These are phyloP conservation scores for Penicillium manginii DNA, from an alignment of 495 filamentous ascomycete species.

Conservation along the genomic window DNA sequence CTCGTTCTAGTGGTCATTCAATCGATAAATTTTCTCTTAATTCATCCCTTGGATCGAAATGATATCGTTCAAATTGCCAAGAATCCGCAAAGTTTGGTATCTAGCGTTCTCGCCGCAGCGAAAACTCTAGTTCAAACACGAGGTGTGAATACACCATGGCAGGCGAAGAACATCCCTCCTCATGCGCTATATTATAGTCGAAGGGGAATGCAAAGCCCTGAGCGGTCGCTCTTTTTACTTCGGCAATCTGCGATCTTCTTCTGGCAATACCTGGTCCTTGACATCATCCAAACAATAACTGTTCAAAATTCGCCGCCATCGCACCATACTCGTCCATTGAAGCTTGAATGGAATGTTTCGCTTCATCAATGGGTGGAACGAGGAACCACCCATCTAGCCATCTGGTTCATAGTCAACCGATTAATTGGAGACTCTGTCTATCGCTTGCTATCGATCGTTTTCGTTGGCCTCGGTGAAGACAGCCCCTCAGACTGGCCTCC, in stretches of 20 bases:
- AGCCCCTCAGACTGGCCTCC: constrained; percentile 34
- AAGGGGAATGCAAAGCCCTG: not conserved
- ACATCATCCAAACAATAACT: constrained; percentile 9
- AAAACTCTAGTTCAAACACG: not conserved
- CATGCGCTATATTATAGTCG: constrained; percentile 18
- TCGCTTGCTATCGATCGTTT: constrained; percentile 21
- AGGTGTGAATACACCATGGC: constrained; percentile 15
- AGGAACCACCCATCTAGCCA: constrained; percentile 5
- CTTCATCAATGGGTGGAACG: constrained; percentile 11
- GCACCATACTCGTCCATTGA: not conserved
- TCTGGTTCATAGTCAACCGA: constrained; percentile 17
- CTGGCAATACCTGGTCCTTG: constrained; percentile 25
- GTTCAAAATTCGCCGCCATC: not conserved
- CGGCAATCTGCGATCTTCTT: constrained; percentile 20
- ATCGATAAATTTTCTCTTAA: constrained; percentile 9
- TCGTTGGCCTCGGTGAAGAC: constrained; percentile 10
- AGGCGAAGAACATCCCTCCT: constrained; percentile 21
- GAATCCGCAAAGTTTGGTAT: not conserved
- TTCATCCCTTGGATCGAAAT: constrained; percentile 4
- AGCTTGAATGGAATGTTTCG: constrained; percentile 7
- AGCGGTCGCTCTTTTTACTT: constrained; percentile 10
- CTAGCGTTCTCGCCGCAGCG: not conserved
- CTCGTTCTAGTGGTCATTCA: constrained; percentile 10
- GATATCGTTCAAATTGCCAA: not conserved
- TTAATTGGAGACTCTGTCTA: constrained; percentile 18